These are phyloP conservation scores for Podospora conica DNA, from an alignment of 495 filamentous ascomycete genomes.

Conservation along the genomic window DNA sequence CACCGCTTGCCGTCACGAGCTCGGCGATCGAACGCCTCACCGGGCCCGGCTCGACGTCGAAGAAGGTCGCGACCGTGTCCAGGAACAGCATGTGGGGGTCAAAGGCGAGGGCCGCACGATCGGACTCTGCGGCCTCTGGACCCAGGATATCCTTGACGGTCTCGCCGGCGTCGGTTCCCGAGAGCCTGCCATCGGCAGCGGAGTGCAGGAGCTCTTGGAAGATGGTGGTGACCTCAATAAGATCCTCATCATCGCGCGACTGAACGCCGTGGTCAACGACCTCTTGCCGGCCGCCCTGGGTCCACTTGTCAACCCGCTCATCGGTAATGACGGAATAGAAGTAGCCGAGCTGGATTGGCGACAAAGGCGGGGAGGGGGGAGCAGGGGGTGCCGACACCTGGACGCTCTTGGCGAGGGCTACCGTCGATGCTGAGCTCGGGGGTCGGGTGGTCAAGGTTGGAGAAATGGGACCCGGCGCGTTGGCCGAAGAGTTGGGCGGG, in stretches of 20 bases:
- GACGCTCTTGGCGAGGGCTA: conserved; percentile 17
- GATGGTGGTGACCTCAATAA: conserved; percentile 57
- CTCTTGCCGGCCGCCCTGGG: conserved; percentile 44
- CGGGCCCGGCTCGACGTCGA: conserved; percentile 54
- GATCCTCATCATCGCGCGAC: conserved; percentile 59
- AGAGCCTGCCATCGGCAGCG: conserved; percentile 60
- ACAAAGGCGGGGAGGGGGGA: conserved; percentile 10
- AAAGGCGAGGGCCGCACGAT: conserved; percentile 39
- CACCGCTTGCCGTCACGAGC: conserved; percentile 62
- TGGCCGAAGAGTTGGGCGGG: conserved; percentile 5
- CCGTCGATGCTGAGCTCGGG: conserved; percentile 39
- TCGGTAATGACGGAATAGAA: conserved; percentile 47
- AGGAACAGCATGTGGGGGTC: conserved; percentile 70
- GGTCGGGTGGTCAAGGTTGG: conserved; percentile 35
- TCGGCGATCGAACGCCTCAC: conserved; percentile 39
- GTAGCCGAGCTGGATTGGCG: conserved; percentile 34
- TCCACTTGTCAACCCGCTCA: conserved; percentile 40
- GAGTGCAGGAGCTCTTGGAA: conserved; percentile 82
- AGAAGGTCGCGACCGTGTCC: conserved; percentile 69
- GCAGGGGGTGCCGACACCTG: conserved; percentile 11
- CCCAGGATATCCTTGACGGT: conserved; percentile 70
- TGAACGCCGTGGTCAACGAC: conserved; percentile 46
- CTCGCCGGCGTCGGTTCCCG: conserved; percentile 60
- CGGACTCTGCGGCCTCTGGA: conserved; percentile 41
- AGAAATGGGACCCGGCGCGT: conserved; percentile 28